Evolutionary conservation across 768 basidiomycete species (phyloP).

Genomic region (Amanita muscaria): DNA sequence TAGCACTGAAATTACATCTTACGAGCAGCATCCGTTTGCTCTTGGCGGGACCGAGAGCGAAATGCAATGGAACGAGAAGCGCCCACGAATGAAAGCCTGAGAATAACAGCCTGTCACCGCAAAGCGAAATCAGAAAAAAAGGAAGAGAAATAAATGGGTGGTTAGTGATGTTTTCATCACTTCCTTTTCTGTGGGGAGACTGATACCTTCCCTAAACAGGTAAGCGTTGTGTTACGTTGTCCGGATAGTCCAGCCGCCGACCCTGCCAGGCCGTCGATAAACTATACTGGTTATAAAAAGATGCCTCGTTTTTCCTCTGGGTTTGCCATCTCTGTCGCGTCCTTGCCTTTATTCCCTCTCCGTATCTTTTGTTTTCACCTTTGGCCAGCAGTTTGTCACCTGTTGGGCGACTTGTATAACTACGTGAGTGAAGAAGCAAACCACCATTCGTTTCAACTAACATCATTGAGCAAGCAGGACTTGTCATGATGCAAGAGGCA

Average conservation of each 20-base stretch:
- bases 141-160: not conserved
- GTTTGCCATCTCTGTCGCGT: not conserved
- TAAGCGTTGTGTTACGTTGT: constrained; percentile 4
- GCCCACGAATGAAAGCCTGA: too few relatives aligned
- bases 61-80: too few relatives aligned
- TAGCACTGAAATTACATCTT: too few relatives aligned
- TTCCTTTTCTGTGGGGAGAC: not conserved
- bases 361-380: not conserved
- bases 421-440: not conserved
- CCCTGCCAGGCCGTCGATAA: not conserved
- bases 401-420: constrained; percentile 2
- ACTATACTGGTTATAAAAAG: not conserved
- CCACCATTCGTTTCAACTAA: not conserved
- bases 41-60: too few relatives aligned
- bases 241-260: not conserved
- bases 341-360: not conserved
- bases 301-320: not conserved
- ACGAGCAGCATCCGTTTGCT: too few relatives aligned
- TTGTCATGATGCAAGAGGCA: constrained; percentile 1
- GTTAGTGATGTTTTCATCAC: not conserved
- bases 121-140: not conserved
- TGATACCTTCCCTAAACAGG: constrained; percentile 1
- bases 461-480: not conserved
- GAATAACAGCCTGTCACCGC: too few relatives aligned
- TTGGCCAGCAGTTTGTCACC: not conserved